phyloP scores from a whole-genome alignment of 2,329 filamentous ascomycete genomes.

The Apiospora phragmitis region DNA sequence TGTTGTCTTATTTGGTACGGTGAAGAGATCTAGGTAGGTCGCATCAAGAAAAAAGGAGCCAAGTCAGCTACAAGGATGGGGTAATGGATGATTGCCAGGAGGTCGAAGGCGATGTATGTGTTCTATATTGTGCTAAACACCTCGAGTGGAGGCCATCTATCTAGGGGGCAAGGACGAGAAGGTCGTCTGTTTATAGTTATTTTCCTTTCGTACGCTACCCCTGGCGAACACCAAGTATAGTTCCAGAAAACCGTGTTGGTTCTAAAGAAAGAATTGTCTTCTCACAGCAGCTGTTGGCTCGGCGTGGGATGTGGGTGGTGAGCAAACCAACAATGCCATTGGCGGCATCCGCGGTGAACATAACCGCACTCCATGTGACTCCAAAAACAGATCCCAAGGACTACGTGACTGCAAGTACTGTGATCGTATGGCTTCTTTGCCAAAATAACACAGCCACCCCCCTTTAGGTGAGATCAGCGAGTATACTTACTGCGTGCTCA shows the following conservation, averaged over 20 bases:
- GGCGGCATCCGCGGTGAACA: not conserved
- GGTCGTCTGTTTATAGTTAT: not conserved
- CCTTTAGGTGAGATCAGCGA: not conserved
- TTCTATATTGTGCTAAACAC: too few relatives aligned
- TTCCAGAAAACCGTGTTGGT: not conserved
- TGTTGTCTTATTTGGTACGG: not conserved
- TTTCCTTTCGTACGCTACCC: not conserved
- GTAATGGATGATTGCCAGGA: not conserved
- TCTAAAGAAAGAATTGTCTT: slow-evolving; percentile 3
- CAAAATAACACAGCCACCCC: not conserved
- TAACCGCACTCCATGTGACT: not conserved
- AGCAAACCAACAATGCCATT: not conserved
- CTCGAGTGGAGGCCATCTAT: not conserved
- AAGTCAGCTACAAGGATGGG: too few relatives aligned
- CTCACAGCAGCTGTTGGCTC: not conserved
- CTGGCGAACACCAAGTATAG: not conserved
- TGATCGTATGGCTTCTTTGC: not conserved
- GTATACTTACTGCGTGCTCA: not conserved
- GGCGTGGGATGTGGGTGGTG: not conserved
- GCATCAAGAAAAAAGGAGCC: not conserved
- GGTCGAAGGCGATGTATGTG: not conserved
- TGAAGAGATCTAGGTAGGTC: not conserved
- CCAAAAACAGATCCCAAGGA: not conserved
- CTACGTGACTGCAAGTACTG: not conserved
- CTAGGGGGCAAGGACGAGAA: not conserved